Evolutionary conservation across 176 grass and related monocot species (phyloP), one percentile per base, ranked within the genome.

Genomic region (Aegilops bicornis): DNA sequence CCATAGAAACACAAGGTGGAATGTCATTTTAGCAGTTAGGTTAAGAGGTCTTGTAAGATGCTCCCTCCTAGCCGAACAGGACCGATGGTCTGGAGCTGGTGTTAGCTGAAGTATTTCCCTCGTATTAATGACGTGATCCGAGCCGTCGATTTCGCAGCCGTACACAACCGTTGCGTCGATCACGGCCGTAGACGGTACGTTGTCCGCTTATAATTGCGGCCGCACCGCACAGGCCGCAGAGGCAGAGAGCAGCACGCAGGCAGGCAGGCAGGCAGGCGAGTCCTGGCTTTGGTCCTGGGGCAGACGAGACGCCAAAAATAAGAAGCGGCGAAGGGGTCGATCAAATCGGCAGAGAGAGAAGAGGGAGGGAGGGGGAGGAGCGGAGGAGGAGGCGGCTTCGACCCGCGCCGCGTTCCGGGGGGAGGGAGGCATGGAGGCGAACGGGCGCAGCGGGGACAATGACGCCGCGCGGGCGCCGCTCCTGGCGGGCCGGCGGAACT

Each of bases 401-500:
- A 43, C 64, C 15, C 17, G 37, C 20, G 66, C 36, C 54, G 54
- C 54, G 54, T 7, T 59, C 54, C 37, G 45, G 14, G 50, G 50
- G 47, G 45, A 43, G 50, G 47, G 47, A 45, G 42, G 40, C 13
- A 87, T 82, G 86, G 90, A 90, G 10, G 87, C 32, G 62, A 87
- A 80, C 36, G 83, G 69, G 64, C 23, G 24, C 33, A 81, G 24
- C 27, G 81, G 56, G 45, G 91, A 32, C 17, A 65, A 84, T 52
- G 91, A 78, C 20, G 63, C 79, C 30, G 63, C 82, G 86, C 69
- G 90, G 82, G 74, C 75, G 79, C 90, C 90, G 69, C 88, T 95
- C 22, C 81, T 94, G 59, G 84, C 74, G 19, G 83, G 85, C 71
- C 19, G 83, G 88, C 84, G 84, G 25, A 92, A 92, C 88, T 95